Evolutionary conservation across 805 yeast species (phyloP), one percentile per base, ranked within the genome.

Genomic region (Candida lessepsii): DNA sequence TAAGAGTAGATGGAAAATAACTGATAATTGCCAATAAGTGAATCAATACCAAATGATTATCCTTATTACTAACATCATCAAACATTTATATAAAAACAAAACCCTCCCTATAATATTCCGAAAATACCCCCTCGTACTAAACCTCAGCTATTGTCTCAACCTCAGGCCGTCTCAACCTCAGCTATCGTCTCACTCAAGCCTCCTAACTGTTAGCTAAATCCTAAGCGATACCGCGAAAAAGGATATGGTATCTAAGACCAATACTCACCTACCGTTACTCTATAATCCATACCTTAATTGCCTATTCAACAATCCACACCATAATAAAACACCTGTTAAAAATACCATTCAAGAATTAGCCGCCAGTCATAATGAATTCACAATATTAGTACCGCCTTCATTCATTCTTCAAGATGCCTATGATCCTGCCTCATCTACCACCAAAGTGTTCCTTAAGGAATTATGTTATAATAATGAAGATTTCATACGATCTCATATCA

Each of bases 381-480:
- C 80, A 2, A 54, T 86, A 10, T 54, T 86, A n/a, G 79, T 83
- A 1, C 95, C 95, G 0, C 76, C 79, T 4, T 62, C 83, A 1
- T 54, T 60, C 19, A 58, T 73, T 2, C 61, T 84, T 10, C 57
- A 60, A 27, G 56, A 60, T 16, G 48, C 50, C 34, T 51, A 50
- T 28, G 71, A 68, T 43, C 60, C 65, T 5, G 43, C 57, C 3
- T 47, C 49, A 16, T 39, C 56, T 3, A 40, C 53, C 9, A 43
- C 45, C 19, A 58, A 69, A 8, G 39, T 57, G 1, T 53, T 70
- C 2, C 68, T 78, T 39, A 56, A 53, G 3, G 86, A 81, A 2
- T 57, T 78, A 10, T 81, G 86, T 54, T 73, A 73, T 43, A 45
- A 47, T 36, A 70, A 67, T 28, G 76, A 75, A 24, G 85, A 80